Conservation (phyloP, 352 stramenopile genomes). For the Phytophthora hybrid region DNA sequence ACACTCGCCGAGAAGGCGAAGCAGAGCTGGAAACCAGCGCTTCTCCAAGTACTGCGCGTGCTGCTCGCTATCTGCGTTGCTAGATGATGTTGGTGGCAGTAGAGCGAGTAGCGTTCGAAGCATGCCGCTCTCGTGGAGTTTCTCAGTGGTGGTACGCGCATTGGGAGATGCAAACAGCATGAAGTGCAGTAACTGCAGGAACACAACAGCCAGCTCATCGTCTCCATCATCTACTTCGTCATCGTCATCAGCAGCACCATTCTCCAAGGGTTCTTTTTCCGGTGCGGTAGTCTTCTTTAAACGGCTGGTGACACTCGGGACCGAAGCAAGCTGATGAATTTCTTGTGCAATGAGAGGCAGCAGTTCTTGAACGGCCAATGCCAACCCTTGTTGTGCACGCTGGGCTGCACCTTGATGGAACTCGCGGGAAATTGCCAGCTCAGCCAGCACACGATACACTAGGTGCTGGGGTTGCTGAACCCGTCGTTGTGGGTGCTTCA, state of each 20-base stretch:
- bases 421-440: slow-evolving; percentile 63
- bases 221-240: slow-evolving; percentile 15
- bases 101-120: slow-evolving; percentile 54
- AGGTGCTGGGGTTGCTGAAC: slow-evolving; percentile 42
- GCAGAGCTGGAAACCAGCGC: slow-evolving; percentile 49
- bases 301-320: not conserved
- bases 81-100: slow-evolving; percentile 34
- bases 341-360: slow-evolving; percentile 49
- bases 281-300: not conserved
- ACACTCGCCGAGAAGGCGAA: slow-evolving; percentile 61
- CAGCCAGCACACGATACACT: slow-evolving; percentile 59
- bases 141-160: slow-evolving; percentile 36
- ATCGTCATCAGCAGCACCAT: slow-evolving; percentile 6
- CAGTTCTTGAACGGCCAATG: slow-evolving; percentile 45
- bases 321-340: slow-evolving; percentile 42
- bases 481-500: not conserved
- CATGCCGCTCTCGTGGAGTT: slow-evolving; percentile 56
- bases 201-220: slow-evolving; percentile 50
- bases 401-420: slow-evolving; percentile 47
- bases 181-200: slow-evolving; percentile 64
- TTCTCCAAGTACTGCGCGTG: slow-evolving; percentile 14
- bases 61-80: slow-evolving; percentile 1
- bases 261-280: not conserved
- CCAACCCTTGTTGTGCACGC: slow-evolving; percentile 47
- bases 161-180: slow-evolving; percentile 45